These are phyloP conservation scores for Ophiostoma populinum DNA, from an alignment of 2,329 filamentous ascomycete genomes.

Conservation along the genomic window DNA sequence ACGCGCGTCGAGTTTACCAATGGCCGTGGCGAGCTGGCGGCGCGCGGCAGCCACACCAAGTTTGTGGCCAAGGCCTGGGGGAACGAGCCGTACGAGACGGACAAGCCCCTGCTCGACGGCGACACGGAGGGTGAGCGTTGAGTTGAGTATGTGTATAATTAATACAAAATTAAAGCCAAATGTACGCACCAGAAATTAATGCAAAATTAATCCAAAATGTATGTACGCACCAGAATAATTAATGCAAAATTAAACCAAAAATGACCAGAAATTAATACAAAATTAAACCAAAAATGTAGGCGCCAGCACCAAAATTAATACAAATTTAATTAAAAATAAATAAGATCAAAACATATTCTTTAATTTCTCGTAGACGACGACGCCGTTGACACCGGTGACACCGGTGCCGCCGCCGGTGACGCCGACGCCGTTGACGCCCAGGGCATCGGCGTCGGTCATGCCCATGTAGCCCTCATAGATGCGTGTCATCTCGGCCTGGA, in stretches of 20 bases:
- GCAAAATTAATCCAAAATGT: no score
- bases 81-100: conserved; percentile 10
- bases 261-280: no score
- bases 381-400: not conserved
- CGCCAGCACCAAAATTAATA: no score
- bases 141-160: no score
- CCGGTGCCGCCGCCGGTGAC: not conserved
- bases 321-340: no score
- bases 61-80: conserved; percentile 15
- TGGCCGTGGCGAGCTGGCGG: conserved; percentile 38
- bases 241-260: no score
- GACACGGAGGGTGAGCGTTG: conserved; percentile 11
- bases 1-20: conserved; percentile 44
- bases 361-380: not conserved
- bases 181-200: no score
- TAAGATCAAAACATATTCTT: not conserved
- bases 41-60: conserved; percentile 50
- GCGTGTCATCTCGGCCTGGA: conserved; percentile 36
- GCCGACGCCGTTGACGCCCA: conserved; percentile 6
- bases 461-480: conserved; percentile 25
- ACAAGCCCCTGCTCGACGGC: conserved; percentile 9
- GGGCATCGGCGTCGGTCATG: no score
- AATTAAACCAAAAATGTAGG: no score
- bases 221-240: no score
- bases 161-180: no score